Conservation (phyloP, 306 rosid genomes). For the Cyamopsis tetragonoloba region DNA sequence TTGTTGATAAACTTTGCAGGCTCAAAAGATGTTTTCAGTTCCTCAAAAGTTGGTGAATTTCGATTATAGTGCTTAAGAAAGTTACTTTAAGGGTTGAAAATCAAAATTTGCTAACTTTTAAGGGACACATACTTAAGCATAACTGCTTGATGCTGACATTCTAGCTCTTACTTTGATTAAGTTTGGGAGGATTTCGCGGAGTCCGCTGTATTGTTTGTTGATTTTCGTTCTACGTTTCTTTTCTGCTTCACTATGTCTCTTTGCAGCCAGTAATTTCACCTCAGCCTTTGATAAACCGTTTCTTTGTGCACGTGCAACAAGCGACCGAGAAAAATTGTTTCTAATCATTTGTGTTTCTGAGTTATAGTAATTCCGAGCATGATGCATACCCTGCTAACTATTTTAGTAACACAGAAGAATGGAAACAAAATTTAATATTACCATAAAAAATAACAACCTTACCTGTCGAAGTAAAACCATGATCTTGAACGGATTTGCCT, state of each 20-base stretch:
- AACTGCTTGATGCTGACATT: background rate
- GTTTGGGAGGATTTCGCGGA: slow-evolving; percentile 51
- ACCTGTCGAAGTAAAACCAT: slow-evolving; percentile 46
- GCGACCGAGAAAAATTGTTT: slow-evolving; percentile 29
- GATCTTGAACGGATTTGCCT: slow-evolving; percentile 9
- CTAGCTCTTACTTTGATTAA: slow-evolving; percentile 46
- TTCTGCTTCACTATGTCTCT: slow-evolving; percentile 73
- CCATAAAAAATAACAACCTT: background rate
- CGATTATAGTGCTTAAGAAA: too few species aligned
- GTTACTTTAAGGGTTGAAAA: too few species aligned
- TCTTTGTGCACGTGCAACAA: slow-evolving; percentile 25
- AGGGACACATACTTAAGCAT: too few species aligned
- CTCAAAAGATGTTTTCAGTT: too few species aligned
- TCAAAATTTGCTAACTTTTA: too few species aligned
- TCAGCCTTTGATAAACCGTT: slow-evolving; percentile 44
- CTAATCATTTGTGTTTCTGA: slow-evolving; percentile 22
- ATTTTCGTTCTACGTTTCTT: slow-evolving; percentile 68
- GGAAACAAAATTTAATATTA: slow-evolving; percentile 2
- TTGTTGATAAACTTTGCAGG: too few species aligned
- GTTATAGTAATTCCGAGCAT: slow-evolving; percentile 30
- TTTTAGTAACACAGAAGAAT: slow-evolving; percentile 5
- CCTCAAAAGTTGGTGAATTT: too few species aligned
- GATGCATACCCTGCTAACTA: slow-evolving; percentile 44
- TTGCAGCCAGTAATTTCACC: slow-evolving; percentile 43
- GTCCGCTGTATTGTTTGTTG: slow-evolving; percentile 61